Evolutionary conservation across 441 rosid species (phyloP), one percentile per base, ranked within the genome.

Genomic region (Capsella rubella): DNA sequence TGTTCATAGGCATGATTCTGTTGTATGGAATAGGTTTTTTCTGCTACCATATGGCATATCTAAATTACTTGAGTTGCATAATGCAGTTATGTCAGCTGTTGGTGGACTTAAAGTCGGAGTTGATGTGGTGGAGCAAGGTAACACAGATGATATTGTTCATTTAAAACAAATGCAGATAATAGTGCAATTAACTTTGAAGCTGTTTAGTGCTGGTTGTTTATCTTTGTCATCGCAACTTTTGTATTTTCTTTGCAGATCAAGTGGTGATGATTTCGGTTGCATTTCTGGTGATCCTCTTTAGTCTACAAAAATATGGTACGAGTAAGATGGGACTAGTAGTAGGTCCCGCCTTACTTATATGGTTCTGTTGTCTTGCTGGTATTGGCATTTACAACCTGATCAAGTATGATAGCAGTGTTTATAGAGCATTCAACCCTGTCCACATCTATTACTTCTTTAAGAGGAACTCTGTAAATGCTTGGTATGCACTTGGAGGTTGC

Each of bases 401-500:
- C 75, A 90, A 82, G 72, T 92, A 88, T 81, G 92, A 92, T 78
- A 74, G 71, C 74, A 81, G 91, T 64, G 98, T 95, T 73, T 77
- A 84, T 65, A 86, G 80, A 79, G 99, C 99, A 61, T 92, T 95
- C 79, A 95, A 92, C 84, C 99, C 99, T 28, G 71, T 88, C 74
- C 85, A 95, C 76, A 89, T 95, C 78, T 95, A 90, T 86, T 87
- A 65, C 79, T 95, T 81, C 82, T 95, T 92, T 87, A 79, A 95
- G 85, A 80, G 97, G 81, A 91, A 95, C 81, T 86, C 98, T 39
- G 71, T 78, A 63, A 86, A 85, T 59, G 98, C 95, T 53, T 95
- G 97, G 99, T 90, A 79, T 75, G 90, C 99, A 4, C 97, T 95
- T 42, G 99, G 99, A 54, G 97, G 98, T 65, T 95, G 99, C 88